phyloP scores from a whole-genome alignment of 2,329 filamentous ascomycete genomes.

The Chrysosphaeria jannelii region DNA sequence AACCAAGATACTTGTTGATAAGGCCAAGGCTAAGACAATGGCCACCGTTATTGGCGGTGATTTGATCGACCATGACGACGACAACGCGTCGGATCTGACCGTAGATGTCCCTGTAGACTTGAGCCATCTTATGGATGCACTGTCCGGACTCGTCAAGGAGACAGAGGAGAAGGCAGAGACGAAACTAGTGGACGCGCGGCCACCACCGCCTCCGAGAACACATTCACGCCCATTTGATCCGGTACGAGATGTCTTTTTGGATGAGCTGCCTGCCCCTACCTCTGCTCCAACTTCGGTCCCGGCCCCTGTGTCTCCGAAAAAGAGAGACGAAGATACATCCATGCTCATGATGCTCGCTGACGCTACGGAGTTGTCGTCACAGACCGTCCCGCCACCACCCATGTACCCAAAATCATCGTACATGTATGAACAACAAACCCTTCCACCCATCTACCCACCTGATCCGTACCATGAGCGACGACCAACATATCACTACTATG shows the following conservation, averaged over 20 bases:
- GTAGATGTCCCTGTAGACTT: neutral
- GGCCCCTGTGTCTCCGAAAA: neutral
- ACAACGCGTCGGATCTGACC: neutral
- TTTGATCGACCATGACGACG: no score
- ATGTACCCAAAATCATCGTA: neutral
- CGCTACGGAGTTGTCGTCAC: conserved; percentile 1
- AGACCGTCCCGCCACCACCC: conserved; percentile 1
- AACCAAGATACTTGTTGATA: no score
- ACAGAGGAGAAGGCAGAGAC: no score
- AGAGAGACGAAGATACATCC: conserved; percentile 1
- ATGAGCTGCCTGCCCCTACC: no score
- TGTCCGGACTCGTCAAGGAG: neutral
- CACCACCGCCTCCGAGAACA: no score
- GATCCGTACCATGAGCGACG: no score
- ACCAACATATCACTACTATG: no score
- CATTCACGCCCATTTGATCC: conserved; percentile 15
- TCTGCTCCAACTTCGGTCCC: conserved; percentile 2
- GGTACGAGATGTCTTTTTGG: conserved; percentile 12
- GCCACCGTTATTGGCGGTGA: no score
- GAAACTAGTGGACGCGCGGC: conserved; percentile 2
- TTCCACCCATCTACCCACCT: neutral
- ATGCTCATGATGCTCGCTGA: conserved; percentile 4
- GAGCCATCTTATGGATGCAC: neutral
- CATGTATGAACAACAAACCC: neutral
- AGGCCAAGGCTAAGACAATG: no score